Evolutionary conservation across 768 basidiomycete genomes (phyloP).

Genomic region (Suillus ampliporus): DNA sequence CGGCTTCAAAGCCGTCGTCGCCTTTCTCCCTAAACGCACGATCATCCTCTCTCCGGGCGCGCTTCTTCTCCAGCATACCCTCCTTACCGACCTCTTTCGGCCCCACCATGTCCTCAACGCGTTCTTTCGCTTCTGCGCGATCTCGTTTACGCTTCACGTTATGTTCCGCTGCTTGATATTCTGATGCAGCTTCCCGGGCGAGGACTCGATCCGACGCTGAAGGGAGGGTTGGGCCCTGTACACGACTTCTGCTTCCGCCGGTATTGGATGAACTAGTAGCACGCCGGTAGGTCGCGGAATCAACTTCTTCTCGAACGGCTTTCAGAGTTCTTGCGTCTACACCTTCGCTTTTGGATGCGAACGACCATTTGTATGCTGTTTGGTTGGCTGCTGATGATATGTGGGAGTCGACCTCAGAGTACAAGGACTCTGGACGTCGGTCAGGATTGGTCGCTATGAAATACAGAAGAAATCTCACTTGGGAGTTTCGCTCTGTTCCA

Average conservation of each 20-base stretch:
- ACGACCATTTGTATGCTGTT: conserved; percentile 89
- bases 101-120: conserved; percentile 77
- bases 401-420: conserved; percentile 64
- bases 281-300: conserved; percentile 45
- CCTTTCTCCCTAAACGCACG: conserved; percentile 70
- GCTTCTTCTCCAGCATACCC: conserved; percentile 87
- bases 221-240: conserved; percentile 74
- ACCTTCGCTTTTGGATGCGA: conserved; percentile 69
- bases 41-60: conserved; percentile 73
- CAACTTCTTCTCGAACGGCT: conserved; percentile 63
- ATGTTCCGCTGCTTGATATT: conserved; percentile 57
- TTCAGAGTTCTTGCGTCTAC: conserved; percentile 65
- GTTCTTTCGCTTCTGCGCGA: conserved; percentile 65
- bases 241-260: conserved; percentile 42
- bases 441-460: conserved; percentile 3
- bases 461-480: conserved; percentile 43
- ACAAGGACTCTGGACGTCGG: conserved; percentile 51
- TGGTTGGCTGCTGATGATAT: conserved; percentile 64
- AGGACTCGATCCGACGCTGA: conserved; percentile 70
- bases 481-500: conserved; percentile 85
- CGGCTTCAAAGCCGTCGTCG: conserved; percentile 79
- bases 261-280: conserved; percentile 17
- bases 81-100: conserved; percentile 85
- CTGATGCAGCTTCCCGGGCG: conserved; percentile 65
- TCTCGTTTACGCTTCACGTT: conserved; percentile 70